A percentile compares a stretch with the other conserved stretches of the same genome.
Evolutionary conservation across 108 stramenopile species (phyloP).

Genomic region (Nitzschia palea): DNA sequence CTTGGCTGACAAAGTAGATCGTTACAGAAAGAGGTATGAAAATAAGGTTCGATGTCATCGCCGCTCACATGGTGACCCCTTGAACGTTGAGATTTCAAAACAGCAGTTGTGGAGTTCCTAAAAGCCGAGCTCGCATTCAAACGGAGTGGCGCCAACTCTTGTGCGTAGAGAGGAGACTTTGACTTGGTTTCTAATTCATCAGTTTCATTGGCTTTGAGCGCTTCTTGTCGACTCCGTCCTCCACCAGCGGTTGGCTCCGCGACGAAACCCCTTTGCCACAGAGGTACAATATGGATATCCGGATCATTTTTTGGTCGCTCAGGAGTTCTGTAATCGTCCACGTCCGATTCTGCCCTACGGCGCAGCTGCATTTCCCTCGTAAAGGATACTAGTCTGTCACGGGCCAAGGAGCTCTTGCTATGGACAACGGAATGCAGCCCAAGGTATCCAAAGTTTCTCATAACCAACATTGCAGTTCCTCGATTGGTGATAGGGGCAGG

Average conservation of each 20-base stretch:
- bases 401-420: conserved; percentile 68
- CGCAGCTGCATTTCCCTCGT: conserved; percentile 76
- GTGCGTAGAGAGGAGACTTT: conserved; percentile 57
- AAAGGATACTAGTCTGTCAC: conserved; percentile 83
- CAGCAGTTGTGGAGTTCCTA: conserved; percentile 1
- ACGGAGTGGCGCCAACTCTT: conserved; percentile 71
- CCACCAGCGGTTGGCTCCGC: conserved; percentile 71
- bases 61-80: conserved; percentile 28
- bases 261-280: conserved; percentile 44
- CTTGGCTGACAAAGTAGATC: conserved; percentile 79
- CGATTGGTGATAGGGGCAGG: conserved; percentile 77
- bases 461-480: conserved; percentile 82
- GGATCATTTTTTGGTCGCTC: not conserved
- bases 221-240: conserved; percentile 40
- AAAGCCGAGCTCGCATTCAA: conserved; percentile 36
- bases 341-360: conserved; percentile 22
- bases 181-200: not conserved
- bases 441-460: conserved; percentile 88
- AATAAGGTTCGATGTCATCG: conserved; percentile 53
- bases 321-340: not conserved
- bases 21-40: conserved; percentile 78
- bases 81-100: conserved; percentile 21
- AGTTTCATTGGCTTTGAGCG: not conserved
- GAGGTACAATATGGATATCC: conserved; percentile 31
- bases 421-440: conserved; percentile 78